Percentiles rank a stretch among this genome's conserved stretches.
Evolutionary conservation across 768 basidiomycete genomes (phyloP).

Genomic region (Mycena vulgaris): DNA sequence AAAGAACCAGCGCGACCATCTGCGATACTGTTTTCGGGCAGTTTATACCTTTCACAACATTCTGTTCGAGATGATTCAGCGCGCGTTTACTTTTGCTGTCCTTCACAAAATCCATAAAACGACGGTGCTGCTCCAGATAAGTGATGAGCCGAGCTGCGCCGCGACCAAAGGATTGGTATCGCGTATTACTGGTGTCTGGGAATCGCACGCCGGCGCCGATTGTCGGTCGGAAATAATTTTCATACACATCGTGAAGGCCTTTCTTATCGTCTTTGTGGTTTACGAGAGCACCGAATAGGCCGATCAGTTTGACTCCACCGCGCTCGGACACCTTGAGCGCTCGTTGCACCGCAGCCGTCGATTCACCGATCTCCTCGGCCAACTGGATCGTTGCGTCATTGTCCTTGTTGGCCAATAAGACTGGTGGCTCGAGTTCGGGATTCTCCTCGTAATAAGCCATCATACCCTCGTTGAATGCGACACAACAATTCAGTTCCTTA

Average conservation of each 20-base stretch:
- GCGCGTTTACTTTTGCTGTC: slow-evolving; percentile 32
- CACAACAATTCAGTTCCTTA: slow-evolving; percentile 44
- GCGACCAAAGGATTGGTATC: slow-evolving; percentile 34
- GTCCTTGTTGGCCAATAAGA: slow-evolving; percentile 39
- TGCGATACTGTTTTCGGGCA: slow-evolving; percentile 34
- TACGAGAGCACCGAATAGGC: slow-evolving; percentile 40
- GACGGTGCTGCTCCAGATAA: not conserved
- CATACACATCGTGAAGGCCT: slow-evolving; percentile 38
- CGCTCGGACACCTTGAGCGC: slow-evolving; percentile 38
- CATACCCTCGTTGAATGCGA: slow-evolving; percentile 36
- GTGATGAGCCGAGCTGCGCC: slow-evolving; percentile 19
- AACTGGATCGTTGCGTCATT: slow-evolving; percentile 39
- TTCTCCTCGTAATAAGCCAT: slow-evolving; percentile 24
- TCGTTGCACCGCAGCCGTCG: slow-evolving; percentile 15
- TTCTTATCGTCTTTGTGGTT: slow-evolving; percentile 48
- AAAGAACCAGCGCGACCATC: slow-evolving; percentile 31
- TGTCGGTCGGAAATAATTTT: slow-evolving; percentile 14
- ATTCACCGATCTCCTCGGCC: not conserved
- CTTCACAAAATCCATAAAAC: slow-evolving; percentile 5
- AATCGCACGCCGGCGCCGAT: slow-evolving; percentile 27
- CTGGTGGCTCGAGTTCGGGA: slow-evolving; percentile 25
- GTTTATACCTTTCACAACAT: slow-evolving; percentile 36
- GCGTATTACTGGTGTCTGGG: slow-evolving; percentile 38
- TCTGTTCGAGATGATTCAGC: slow-evolving; percentile 41
- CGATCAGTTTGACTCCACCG: slow-evolving; percentile 40